A percentile compares a stretch with the other conserved stretches of the same genome.
Conservation (phyloP, 164 flowering plant species). For the Taxillus chinensis region DNA sequence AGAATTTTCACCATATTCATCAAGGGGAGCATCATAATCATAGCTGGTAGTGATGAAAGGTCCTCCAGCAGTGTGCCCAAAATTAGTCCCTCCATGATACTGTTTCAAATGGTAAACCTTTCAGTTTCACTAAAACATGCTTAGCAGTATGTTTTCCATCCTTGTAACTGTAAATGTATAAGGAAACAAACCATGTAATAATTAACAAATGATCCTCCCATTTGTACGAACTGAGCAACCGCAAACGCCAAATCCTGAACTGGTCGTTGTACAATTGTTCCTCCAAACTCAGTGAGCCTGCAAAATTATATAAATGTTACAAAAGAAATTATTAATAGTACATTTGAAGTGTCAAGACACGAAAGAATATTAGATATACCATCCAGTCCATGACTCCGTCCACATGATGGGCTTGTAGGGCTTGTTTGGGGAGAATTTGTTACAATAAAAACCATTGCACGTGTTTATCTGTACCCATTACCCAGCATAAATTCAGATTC, state of each 20-base stretch:
- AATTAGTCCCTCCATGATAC: conserved; percentile 96
- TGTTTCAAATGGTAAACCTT: conserved; percentile 10
- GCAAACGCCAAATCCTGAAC: conserved; percentile 88
- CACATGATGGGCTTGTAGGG: conserved; percentile 64
- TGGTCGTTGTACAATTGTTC: conserved; percentile 60
- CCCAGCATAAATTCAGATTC: background rate
- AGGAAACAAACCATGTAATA: conserved; percentile 69
- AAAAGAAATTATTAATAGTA: background rate
- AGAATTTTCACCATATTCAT: conserved; percentile 70
- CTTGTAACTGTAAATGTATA: background rate
- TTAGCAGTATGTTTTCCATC: background rate
- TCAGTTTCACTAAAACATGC: too few species aligned
- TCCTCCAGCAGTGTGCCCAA: conserved; percentile 91
- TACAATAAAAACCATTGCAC: conserved; percentile 65
- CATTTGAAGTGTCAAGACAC: background rate
- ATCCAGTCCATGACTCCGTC: conserved; percentile 75
- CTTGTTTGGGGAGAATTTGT: conserved; percentile 51
- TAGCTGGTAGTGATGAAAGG: conserved; percentile 91
- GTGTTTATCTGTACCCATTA: conserved; percentile 44
- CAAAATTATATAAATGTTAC: conserved; percentile 4
- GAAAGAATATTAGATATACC: conserved; percentile 21
- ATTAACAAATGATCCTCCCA: conserved; percentile 76
- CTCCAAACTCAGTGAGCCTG: conserved; percentile 85
- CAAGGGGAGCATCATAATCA: conserved; percentile 92
- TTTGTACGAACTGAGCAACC: conserved; percentile 78